Percentiles rank a stretch among this genome's conserved stretches.
phyloP scores from a whole-genome alignment of 169 alveolate species.

The Plasmodium gaboni region DNA sequence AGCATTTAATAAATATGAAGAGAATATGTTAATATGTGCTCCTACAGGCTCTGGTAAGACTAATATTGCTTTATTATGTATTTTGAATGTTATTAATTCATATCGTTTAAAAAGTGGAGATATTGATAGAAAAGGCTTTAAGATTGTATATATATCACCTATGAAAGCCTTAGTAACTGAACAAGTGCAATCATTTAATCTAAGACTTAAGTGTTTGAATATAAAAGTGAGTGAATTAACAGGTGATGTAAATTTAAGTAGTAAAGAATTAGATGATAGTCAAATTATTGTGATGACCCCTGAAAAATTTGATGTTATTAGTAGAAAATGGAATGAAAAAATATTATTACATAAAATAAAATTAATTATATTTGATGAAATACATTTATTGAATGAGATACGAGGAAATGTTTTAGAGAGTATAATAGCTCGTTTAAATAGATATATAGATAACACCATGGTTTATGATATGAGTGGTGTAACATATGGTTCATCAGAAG shows the following conservation, averaged over 20 bases:
- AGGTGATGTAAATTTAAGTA: constrained; percentile 96
- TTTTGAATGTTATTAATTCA: constrained; percentile 92
- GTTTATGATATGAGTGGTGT: constrained; percentile 79
- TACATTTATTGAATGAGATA: constrained; percentile 99
- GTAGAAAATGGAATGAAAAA: constrained; percentile 97
- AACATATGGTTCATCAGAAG: constrained; percentile 75
- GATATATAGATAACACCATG: constrained; percentile 84
- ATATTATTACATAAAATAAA: constrained; percentile 92
- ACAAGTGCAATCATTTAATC: constrained; percentile 89
- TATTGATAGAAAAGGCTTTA: constrained; percentile 89
- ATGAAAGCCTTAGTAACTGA: constrained; percentile 99
- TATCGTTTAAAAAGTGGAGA: constrained; percentile 77
- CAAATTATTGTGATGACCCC: constrained; percentile 99
- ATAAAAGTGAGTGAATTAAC: constrained; percentile 96
- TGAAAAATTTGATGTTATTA: constrained; percentile 99
- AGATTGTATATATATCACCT: constrained; percentile 99
- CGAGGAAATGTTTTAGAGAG: constrained; percentile 99
- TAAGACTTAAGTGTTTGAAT: constrained; percentile 88
- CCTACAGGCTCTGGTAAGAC: constrained; percentile 99
- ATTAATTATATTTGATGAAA: constrained; percentile 99
- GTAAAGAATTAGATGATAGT: constrained; percentile 97
- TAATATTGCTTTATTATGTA: constrained; percentile 98
- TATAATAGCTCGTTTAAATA: constrained; percentile 98
- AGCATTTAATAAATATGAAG: constrained; percentile 95
- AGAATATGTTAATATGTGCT: constrained; percentile 99